Evolutionary conservation across 495 filamentous ascomycete genomes (phyloP), one percentile per base, ranked within the genome.

Genomic region (Penicillium roqueforti): DNA sequence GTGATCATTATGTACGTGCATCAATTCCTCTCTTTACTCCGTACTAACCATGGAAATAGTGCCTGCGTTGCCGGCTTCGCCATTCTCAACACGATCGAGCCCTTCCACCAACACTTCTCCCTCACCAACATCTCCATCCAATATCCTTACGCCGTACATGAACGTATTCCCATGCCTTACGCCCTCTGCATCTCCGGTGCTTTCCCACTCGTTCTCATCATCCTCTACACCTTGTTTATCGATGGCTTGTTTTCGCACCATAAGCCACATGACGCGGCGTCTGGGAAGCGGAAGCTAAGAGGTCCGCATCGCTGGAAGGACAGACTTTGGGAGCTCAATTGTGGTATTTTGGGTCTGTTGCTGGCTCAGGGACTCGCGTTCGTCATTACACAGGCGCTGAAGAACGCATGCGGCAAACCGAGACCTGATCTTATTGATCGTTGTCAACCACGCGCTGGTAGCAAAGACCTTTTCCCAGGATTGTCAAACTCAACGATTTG

Each of bases 371-470:
- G 79, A 26, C 68, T 82, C 10, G 76, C 86, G 1, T 92, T 89
- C 72, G 79, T 91, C 40, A 85, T 93, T 36, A 92, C 88, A 3
- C 86, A 87, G 40, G 86, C 82, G 11, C 80, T 95, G 70, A 95
- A 95, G 76, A 93, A 90, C 69, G 77, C 88, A 2, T 89, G 87
- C 56, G 90, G 90, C 34, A 95, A 93, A 65, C 90, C 90, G 9
- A 73, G 90, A 54, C 90, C 90, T 0, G 90, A 95, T 74, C 67
- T 95, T 6, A 83, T 95, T 28, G 79, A 76, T 51, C 78, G 89
- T 46, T 89, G 88, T 65, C 68, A 80, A 52, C 86, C 85, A 14
- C 42, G 65, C 37, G 23, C 56, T 31, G 53, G 73, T 42, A 65
- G 77, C 62, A 42, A 62, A 34, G 65, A 80, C 54, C 48, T 60